A percentile compares a stretch with the other conserved stretches of the same genome.
These are phyloP conservation scores for Xanthoconium separans DNA, from an alignment of 1,284 basidiomycete species.

Conservation along the genomic window DNA sequence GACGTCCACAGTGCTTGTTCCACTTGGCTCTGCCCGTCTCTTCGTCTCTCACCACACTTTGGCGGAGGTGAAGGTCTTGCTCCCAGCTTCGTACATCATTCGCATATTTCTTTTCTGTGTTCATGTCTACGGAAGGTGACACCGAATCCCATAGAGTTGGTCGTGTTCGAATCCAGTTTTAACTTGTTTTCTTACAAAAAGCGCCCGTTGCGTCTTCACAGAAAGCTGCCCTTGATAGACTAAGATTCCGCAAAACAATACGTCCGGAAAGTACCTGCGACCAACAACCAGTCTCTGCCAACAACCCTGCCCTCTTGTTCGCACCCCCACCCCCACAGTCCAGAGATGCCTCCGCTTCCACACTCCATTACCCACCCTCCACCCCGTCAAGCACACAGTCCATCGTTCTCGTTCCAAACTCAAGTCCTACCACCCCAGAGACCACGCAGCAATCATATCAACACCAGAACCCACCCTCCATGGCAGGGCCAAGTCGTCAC, in stretches of 20 bases:
- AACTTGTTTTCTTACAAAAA: slow-evolving; percentile 34
- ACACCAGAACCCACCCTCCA: slow-evolving; percentile 33
- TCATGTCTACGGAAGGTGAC: slow-evolving; percentile 42
- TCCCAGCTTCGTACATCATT: slow-evolving; percentile 12
- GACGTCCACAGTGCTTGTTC: slow-evolving; percentile 37
- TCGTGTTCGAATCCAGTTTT: slow-evolving; percentile 24
- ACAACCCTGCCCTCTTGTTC: slow-evolving; percentile 25
- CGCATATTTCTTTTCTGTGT: slow-evolving; percentile 15
- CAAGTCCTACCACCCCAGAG: slow-evolving; percentile 57
- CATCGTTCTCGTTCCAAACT: slow-evolving; percentile 70
- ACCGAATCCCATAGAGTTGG: slow-evolving; percentile 41
- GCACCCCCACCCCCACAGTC: slow-evolving; percentile 51
- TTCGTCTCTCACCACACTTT: slow-evolving; percentile 27
- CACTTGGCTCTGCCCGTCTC: slow-evolving; percentile 26
- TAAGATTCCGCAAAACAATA: slow-evolving; percentile 57
- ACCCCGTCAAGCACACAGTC: slow-evolving; percentile 38
- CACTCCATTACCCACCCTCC: slow-evolving; percentile 43
- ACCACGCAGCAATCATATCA: slow-evolving; percentile 33
- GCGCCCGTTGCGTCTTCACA: slow-evolving; percentile 36
- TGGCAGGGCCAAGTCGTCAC: slow-evolving; percentile 37
- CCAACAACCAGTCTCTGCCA: slow-evolving; percentile 32
- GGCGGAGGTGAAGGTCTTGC: slow-evolving; percentile 16
- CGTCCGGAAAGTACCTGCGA: slow-evolving; percentile 38
- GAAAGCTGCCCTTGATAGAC: slow-evolving; percentile 60
- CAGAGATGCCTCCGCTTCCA: slow-evolving; percentile 51